phyloP scores from a whole-genome alignment of 2,329 filamentous ascomycete species.

The Cryphonectria radicalis region DNA sequence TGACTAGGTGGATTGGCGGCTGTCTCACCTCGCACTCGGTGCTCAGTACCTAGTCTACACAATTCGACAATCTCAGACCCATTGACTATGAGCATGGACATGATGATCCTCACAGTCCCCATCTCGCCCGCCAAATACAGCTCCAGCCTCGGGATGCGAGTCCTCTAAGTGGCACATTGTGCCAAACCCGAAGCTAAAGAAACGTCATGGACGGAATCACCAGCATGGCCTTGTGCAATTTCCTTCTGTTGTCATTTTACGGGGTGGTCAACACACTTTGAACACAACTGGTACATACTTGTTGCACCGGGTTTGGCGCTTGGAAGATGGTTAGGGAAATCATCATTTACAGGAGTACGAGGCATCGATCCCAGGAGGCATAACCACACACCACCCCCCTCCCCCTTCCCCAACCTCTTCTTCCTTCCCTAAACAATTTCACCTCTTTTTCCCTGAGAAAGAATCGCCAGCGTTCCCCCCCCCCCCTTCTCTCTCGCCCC shows the following conservation, averaged over 20 bases:
- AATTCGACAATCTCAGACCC: not conserved
- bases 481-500: too few species aligned
- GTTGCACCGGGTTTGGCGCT: not conserved
- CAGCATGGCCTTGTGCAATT: not conserved
- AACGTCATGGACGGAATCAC: not conserved
- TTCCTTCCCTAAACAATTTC: not conserved
- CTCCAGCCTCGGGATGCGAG: not conserved
- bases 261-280: not conserved
- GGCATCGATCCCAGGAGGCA: not conserved
- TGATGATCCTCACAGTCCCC: not conserved
- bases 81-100: not conserved
- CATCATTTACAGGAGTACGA: constrained; percentile 1
- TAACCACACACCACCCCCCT: too few species aligned
- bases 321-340: not conserved
- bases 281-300: not conserved
- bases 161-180: not conserved
- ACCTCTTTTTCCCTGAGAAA: not conserved
- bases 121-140: not conserved
- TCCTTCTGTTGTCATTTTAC: not conserved
- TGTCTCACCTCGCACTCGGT: not conserved
- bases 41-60: not conserved
- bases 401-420: too few species aligned
- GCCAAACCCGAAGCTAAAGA: not conserved
- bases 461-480: not conserved
- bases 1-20: constrained; percentile 1